Conservation (phyloP, 805 yeast species). For the Metschnikowia peoriensis region DNA sequence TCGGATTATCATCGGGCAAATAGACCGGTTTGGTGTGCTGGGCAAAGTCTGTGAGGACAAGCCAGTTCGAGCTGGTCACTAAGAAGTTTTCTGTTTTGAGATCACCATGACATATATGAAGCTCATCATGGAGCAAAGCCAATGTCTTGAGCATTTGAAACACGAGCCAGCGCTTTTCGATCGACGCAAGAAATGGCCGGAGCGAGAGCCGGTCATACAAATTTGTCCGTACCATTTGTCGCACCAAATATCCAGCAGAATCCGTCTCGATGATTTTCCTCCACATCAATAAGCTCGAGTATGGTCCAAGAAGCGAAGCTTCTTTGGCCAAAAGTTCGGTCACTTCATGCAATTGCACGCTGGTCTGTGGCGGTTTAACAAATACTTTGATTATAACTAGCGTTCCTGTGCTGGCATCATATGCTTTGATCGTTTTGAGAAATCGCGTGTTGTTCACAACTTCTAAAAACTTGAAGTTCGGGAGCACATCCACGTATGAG, state of each 20-base stretch:
- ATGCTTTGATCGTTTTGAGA: conserved; percentile 79
- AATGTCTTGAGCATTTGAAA: conserved; percentile 74
- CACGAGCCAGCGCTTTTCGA: conserved; percentile 81
- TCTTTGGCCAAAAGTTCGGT: conserved; percentile 34
- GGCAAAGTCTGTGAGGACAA: conserved; percentile 78
- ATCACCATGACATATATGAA: conserved; percentile 79
- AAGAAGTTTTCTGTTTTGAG: conserved; percentile 86
- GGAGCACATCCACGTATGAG: conserved; percentile 81
- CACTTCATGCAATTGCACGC: conserved; percentile 24
- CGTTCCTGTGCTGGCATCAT: conserved; percentile 63
- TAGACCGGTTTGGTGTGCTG: conserved; percentile 71
- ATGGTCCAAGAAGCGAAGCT: conserved; percentile 39
- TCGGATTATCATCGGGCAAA: conserved; percentile 91
- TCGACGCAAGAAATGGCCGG: conserved; percentile 78
- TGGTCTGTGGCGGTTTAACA: conserved; percentile 60
- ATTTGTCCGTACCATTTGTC: conserved; percentile 77
- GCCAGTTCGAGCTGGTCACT: conserved; percentile 88
- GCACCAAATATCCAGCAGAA: conserved; percentile 84
- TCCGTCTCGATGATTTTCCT: conserved; percentile 78
- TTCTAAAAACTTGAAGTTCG: conserved; percentile 69
- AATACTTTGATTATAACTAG: conserved; percentile 73
- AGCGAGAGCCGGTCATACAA: conserved; percentile 85
- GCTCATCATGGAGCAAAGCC: conserved; percentile 56
- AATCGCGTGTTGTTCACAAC: conserved; percentile 80
- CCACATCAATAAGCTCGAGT: conserved; percentile 66